Base-by-base conservation (phyloP, 306 rosid genomes). In the Ormosia semicastrata region DNA sequence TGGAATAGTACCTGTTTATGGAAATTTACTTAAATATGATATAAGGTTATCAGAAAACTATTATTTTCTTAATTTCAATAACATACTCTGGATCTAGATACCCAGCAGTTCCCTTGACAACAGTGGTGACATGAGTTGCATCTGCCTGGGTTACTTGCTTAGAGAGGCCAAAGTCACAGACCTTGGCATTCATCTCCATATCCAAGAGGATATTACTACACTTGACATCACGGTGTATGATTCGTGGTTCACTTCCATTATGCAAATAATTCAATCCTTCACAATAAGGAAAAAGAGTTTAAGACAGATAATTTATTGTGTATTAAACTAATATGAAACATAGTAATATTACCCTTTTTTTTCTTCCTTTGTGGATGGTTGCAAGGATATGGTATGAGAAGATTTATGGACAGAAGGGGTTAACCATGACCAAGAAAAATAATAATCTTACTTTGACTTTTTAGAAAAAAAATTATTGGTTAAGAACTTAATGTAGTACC, bases 31-130 rank as follows among this genome's bases (percentile, higher is more conserved):
- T 76, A 18, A 32, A 39, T 43, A 41, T 40, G 3, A 65, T 2
- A 54, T 6, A 40, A 47, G 15, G 10, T 44, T 54, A 66, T 41
- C 37, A 33, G 17, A 6, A 57, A 75, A 43, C 34, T 66, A 8
- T 18, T 40, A 29, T 18, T 37, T 29, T 10, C 7, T 54, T 4
- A 50, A 17, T 64, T 46, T 50, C 1, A 3, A 70, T 53, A 81
- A 65, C 92, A 10, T 95, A 95, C 99, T 95, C 99, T 12, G 99
- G 99, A 87, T 95, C 99, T 3, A 95, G 91, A 85, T 95, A 95
- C 12, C 99, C 98, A 47, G 94, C 97, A 33, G 99, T 95, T 70
- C 99, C 99, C 83, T 95, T 95, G 71, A 95, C 99, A 62, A 93
- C 85, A 4, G 99, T 95, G 71, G 98, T 95, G 68, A 95, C 97